These are phyloP conservation scores for Gamarada debralockiae DNA, from an alignment of 495 filamentous ascomycete genomes.

Conservation along the genomic window DNA sequence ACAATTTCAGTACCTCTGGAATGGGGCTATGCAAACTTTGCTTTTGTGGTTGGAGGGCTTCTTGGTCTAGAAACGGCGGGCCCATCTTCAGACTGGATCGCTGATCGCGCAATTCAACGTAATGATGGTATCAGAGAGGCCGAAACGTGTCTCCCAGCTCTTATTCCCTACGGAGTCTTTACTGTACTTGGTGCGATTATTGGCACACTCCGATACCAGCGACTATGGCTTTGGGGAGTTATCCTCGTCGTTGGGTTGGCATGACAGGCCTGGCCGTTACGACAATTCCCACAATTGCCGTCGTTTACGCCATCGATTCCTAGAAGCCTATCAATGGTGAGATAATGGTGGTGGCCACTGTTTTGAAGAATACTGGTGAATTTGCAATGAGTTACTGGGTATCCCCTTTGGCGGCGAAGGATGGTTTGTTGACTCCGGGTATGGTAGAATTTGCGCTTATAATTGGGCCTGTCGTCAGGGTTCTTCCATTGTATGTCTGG, in stretches of 20 bases:
- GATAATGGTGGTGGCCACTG: too few species aligned
- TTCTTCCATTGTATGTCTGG: too few species aligned
- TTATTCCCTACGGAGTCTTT: conserved; percentile 54
- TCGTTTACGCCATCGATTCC: too few species aligned
- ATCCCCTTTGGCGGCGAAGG: too few species aligned
- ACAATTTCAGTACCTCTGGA: too few species aligned
- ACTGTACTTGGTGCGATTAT: conserved; percentile 39
- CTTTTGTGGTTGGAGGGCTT: conserved; percentile 44
- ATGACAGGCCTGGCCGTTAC: conserved; percentile 49
- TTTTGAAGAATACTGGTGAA: too few species aligned
- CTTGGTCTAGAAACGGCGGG: conserved; percentile 47
- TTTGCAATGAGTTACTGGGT: too few species aligned
- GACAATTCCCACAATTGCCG: conserved; percentile 43
- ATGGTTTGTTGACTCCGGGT: too few species aligned
- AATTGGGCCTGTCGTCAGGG: too few species aligned
- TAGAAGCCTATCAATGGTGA: too few species aligned
- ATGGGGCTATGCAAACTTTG: conserved; percentile 44
- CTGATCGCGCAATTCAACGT: conserved; percentile 42
- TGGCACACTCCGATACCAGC: conserved; percentile 54
- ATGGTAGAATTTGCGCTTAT: too few species aligned
- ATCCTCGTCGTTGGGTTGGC: conserved; percentile 42
- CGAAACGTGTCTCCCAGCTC: conserved; percentile 50
- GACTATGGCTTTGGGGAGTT: conserved; percentile 47
- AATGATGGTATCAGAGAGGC: conserved; percentile 49
- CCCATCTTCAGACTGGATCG: conserved; percentile 42